phyloP scores from a whole-genome alignment of 73 alveolate species.

The Uronychia setigera region DNA sequence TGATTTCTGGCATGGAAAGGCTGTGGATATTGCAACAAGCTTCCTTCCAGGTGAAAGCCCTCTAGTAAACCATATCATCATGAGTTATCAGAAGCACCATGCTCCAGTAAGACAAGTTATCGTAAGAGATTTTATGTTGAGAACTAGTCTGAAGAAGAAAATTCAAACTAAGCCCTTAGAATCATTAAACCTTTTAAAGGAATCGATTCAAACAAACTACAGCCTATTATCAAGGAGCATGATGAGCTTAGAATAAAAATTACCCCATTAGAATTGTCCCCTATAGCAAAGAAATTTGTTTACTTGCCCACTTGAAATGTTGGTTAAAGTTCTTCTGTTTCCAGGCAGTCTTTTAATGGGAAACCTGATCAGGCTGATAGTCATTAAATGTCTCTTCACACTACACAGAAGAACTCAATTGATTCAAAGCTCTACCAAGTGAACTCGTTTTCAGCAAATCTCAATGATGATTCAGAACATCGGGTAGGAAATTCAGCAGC shows the following conservation, averaged over 20 bases:
- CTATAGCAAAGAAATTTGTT: not conserved
- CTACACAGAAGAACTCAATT: not conserved
- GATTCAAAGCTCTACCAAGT: not conserved
- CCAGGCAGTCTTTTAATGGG: not conserved
- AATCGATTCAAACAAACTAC: conserved; percentile 38
- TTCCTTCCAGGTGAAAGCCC: conserved; percentile 78
- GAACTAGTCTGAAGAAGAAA: conserved; percentile 42
- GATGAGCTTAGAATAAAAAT: conserved; percentile 2
- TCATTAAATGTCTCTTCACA: not conserved
- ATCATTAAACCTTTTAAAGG: conserved; percentile 37
- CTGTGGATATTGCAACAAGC: conserved; percentile 83
- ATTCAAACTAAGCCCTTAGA: conserved; percentile 10
- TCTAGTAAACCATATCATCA: conserved; percentile 47
- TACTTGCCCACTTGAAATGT: not conserved
- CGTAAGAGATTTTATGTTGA: not conserved
- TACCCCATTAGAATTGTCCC: not conserved
- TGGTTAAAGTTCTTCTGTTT: not conserved
- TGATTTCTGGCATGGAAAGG: conserved; percentile 85
- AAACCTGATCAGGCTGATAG: not conserved
- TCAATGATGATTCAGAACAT: not conserved
- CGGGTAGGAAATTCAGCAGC: no score
- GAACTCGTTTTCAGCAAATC: not conserved
- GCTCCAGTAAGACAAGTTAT: conserved; percentile 32
- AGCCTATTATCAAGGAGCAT: conserved; percentile 55
- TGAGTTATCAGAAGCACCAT: conserved; percentile 58